Conservation (phyloP, 495 filamentous ascomycete species). For the Aspergillus biplanus region DNA sequence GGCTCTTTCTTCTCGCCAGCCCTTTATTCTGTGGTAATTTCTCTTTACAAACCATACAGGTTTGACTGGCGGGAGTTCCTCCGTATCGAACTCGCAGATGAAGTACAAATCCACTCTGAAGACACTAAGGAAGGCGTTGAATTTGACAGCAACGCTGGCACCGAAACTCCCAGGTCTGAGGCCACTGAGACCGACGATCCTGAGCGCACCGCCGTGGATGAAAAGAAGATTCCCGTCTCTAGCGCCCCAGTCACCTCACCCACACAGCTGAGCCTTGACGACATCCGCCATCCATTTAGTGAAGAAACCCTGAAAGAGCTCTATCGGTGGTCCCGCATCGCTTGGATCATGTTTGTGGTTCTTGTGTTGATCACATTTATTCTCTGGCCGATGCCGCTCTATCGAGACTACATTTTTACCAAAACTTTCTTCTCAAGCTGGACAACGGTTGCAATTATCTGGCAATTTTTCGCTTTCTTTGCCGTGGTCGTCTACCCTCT, state of each 20-base stretch:
- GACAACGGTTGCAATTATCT: conserved; percentile 49
- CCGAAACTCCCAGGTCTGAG: conserved; percentile 22
- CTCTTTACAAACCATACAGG: conserved; percentile 45
- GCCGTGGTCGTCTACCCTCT: conserved; percentile 50
- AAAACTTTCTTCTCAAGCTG: conserved; percentile 52
- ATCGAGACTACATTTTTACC: conserved; percentile 48
- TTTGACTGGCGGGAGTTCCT: conserved; percentile 56
- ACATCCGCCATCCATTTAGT: conserved; percentile 41
- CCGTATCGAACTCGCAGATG: conserved; percentile 41
- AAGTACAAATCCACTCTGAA: conserved; percentile 25
- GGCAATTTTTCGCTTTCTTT: conserved; percentile 48
- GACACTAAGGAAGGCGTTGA: conserved; percentile 1
- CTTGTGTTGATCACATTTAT: conserved; percentile 46
- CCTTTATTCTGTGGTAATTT: conserved; percentile 46
- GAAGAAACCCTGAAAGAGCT: conserved; percentile 37
- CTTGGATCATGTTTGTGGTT: conserved; percentile 42
- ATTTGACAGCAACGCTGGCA: conserved; percentile 9
- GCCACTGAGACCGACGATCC: conserved; percentile 17
- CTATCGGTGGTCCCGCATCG: conserved; percentile 41
- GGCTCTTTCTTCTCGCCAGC: conserved; percentile 41
- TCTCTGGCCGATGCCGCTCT: conserved; percentile 49
- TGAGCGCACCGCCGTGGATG: conserved; percentile 14
- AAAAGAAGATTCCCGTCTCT: conserved; percentile 17
- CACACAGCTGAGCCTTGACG: conserved; percentile 24
- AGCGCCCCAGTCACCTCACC: neutral